Evolutionary conservation across 306 rosid species (phyloP).

Genomic region (Neltuma alba): DNA sequence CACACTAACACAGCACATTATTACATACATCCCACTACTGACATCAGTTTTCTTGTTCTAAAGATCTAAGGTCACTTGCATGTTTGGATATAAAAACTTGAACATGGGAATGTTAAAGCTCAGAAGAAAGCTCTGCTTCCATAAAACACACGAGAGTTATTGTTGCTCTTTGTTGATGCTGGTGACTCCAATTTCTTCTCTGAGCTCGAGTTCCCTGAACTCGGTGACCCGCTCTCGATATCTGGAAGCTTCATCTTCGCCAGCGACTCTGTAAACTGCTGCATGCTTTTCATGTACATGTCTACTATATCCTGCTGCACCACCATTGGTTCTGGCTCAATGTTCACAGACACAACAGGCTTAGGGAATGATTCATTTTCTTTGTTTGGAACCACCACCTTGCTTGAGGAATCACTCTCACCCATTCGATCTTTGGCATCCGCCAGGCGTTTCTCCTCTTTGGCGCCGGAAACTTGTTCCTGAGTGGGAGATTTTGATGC

Average conservation of each 20-base stretch:
- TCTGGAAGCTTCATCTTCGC: background rate
- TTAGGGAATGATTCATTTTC: background rate
- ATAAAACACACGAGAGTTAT: conserved; percentile 12
- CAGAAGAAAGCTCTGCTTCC: conserved; percentile 14
- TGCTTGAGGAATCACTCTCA: conserved; percentile 1
- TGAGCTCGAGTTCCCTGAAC: background rate
- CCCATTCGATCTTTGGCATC: background rate
- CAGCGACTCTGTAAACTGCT: background rate
- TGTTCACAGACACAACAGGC: conserved; percentile 1
- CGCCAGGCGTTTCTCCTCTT: background rate
- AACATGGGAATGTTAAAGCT: conserved; percentile 33
- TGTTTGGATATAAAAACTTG: conserved; percentile 37
- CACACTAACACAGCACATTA: conserved; percentile 73
- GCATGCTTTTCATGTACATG: conserved; percentile 16
- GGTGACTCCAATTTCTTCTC: background rate
- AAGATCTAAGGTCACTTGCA: conserved; percentile 59
- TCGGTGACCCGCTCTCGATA: background rate
- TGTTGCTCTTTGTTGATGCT: conserved; percentile 1
- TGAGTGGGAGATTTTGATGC: background rate
- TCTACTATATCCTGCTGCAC: conserved; percentile 4
- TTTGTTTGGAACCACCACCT: background rate
- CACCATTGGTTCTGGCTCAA: conserved; percentile 4
- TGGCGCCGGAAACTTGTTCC: background rate
- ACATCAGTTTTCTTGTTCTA: conserved; percentile 56
- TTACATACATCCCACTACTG: conserved; percentile 58